Evolutionary conservation across 2,329 filamentous ascomycete genomes (phyloP).

Genomic region (Colletotrichum salicis): DNA sequence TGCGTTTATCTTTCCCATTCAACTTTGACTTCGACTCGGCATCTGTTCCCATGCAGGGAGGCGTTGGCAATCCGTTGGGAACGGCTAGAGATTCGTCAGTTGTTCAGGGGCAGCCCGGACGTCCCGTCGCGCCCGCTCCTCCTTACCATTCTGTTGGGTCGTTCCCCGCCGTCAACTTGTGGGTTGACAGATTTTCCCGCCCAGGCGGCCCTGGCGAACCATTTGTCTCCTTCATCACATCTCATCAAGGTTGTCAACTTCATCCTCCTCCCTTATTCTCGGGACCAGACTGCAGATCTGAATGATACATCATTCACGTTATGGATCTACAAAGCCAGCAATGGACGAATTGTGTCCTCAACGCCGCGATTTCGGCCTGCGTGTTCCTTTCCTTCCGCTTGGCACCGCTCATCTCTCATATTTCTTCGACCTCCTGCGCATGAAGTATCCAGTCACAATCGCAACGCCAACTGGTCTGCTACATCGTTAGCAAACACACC

Average conservation of each 20-base stretch:
- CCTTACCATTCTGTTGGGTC: conserved; percentile 27
- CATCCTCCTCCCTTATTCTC: not conserved
- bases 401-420: not conserved
- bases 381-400: not conserved
- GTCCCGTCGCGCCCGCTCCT: conserved; percentile 21
- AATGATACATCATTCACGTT: not conserved
- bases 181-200: not conserved
- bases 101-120: not conserved
- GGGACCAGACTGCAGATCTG: not conserved
- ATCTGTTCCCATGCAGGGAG: not conserved
- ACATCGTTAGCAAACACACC: not conserved
- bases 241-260: not conserved
- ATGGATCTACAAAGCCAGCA: not conserved
- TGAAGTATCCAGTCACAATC: not conserved
- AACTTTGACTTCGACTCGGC: not conserved
- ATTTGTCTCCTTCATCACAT: not conserved
- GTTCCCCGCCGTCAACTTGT: not conserved
- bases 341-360: not conserved
- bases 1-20: not conserved
- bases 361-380: not conserved
- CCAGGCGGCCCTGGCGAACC: not conserved
- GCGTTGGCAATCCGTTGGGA: not conserved
- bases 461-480: not conserved
- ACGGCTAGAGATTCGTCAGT: not conserved
- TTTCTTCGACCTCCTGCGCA: not conserved